Percentiles rank a stretch among this genome's conserved stretches.
phyloP scores from a whole-genome alignment of 345 rosid genomes.

The Aquilaria sinensis region DNA sequence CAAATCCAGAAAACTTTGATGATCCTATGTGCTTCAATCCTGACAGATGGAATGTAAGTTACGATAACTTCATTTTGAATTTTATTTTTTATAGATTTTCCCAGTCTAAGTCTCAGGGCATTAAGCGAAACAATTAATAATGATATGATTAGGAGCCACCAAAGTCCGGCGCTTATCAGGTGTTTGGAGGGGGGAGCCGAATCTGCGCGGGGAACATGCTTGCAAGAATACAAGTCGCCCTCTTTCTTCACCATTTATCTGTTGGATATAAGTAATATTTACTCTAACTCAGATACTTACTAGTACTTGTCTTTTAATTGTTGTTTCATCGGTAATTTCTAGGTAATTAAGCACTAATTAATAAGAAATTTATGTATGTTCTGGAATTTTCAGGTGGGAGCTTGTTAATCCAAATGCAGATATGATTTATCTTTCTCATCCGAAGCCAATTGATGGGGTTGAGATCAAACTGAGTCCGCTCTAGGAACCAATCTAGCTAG shows the following conservation, averaged over 20 bases:
- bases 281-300: neutral
- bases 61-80: no score
- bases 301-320: neutral
- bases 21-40: conserved; percentile 41
- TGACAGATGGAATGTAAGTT: conserved; percentile 37
- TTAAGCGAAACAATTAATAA: neutral
- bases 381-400: conserved; percentile 31
- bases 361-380: neutral
- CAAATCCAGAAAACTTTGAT: conserved; percentile 23
- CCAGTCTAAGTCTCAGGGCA: no score
- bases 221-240: conserved; percentile 27
- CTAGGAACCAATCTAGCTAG: neutral
- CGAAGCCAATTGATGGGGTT: conserved; percentile 26
- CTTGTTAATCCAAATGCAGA: conserved; percentile 24
- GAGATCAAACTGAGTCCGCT: conserved; percentile 20
- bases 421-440: conserved; percentile 24
- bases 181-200: conserved; percentile 35
- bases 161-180: conserved; percentile 22
- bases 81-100: no score
- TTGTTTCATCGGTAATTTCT: neutral
- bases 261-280: conserved; percentile 36
- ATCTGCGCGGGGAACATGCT: conserved; percentile 42
- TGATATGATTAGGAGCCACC: conserved; percentile 20
- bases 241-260: conserved; percentile 37
- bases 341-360: neutral